A percentile compares a stretch with the other conserved stretches of the same genome.
Conservation (phyloP, 306 rosid species). For the Quercus parvula region DNA sequence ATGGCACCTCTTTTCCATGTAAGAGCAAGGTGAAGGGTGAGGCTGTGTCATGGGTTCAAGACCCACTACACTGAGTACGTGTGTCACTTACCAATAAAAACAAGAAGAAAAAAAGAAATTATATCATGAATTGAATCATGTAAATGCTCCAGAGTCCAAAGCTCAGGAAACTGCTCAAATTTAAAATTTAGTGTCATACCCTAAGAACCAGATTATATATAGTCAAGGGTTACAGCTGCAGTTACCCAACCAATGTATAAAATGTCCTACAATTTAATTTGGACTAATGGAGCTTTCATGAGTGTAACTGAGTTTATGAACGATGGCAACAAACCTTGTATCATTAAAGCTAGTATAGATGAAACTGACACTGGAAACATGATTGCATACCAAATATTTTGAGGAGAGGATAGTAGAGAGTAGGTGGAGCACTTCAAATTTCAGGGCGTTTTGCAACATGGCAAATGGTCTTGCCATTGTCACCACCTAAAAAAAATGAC, state of each 20-base stretch:
- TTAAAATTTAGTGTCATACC: background rate
- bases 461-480: slow-evolving; percentile 70
- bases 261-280: slow-evolving; percentile 10
- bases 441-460: slow-evolving; percentile 63
- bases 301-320: background rate
- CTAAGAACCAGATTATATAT: background rate
- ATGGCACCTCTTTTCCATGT: background rate
- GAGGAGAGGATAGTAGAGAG: slow-evolving; percentile 59
- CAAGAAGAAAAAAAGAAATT: background rate
- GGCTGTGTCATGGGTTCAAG: background rate
- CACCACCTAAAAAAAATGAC: slow-evolving; percentile 46
- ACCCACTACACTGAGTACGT: background rate
- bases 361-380: slow-evolving; percentile 4
- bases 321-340: background rate
- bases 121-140: background rate
- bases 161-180: background rate
- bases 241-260: slow-evolving; percentile 4
- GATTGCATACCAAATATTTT: slow-evolving; percentile 52
- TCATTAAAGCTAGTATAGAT: slow-evolving; percentile 6
- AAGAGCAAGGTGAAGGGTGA: background rate
- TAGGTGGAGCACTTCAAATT: slow-evolving; percentile 79
- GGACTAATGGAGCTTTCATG: slow-evolving; percentile 13
- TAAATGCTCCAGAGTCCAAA: background rate
- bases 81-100: background rate
- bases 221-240: background rate